Conservation (phyloP, 306 rosid species). For the Rosa rugosa region DNA sequence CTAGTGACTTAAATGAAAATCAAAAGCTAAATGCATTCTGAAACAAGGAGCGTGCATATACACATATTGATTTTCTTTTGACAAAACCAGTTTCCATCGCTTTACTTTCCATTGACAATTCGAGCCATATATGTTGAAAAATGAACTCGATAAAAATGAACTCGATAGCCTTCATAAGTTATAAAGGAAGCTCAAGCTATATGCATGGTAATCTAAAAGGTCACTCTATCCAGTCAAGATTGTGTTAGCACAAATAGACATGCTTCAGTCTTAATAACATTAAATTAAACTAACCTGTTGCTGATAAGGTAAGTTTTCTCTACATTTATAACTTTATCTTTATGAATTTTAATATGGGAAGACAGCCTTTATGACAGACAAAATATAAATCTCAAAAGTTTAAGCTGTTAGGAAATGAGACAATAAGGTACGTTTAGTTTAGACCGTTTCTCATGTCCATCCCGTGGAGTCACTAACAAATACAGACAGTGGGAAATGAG, state of each 20-base stretch:
- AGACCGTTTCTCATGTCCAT: not conserved
- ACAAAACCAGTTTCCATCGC: not conserved
- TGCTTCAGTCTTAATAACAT: not conserved
- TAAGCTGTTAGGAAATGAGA: slow-evolving; percentile 8
- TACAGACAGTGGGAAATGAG: not conserved
- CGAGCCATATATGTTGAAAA: not conserved
- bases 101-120: not conserved
- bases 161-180: not conserved
- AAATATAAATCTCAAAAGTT: not conserved
- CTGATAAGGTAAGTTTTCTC: not conserved
- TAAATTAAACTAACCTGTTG: not conserved
- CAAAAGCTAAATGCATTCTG: not conserved
- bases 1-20: not conserved
- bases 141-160: not conserved
- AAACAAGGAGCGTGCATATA: not conserved
- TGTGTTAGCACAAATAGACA: not conserved
- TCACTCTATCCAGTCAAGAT: not conserved
- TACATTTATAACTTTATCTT: not conserved
- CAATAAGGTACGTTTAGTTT: not conserved
- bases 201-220: not conserved
- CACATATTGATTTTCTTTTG: not conserved
- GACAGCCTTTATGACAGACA: not conserved
- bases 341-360: not conserved
- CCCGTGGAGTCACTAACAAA: not conserved
- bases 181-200: not conserved